These are phyloP conservation scores for Hermanozyma aechmeae DNA, from an alignment of 805 yeast genomes.

Conservation along the genomic window DNA sequence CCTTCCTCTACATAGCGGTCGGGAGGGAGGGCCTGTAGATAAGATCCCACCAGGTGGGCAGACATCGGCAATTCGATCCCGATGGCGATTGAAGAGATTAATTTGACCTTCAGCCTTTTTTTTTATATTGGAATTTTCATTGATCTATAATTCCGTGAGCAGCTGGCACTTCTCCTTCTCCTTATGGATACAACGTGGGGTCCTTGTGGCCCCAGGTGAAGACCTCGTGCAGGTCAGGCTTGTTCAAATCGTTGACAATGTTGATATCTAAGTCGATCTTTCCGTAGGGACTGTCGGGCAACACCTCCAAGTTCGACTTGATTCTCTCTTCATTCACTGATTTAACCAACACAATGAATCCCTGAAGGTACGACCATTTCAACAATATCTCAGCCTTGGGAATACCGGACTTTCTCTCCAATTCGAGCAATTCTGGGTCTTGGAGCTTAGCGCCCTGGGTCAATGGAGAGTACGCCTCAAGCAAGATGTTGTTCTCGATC, in stretches of 20 bases:
- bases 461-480: constrained; percentile 78
- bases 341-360: constrained; percentile 64
- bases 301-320: constrained; percentile 45
- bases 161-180: constrained; percentile 1
- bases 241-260: constrained; percentile 25
- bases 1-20: too few relatives aligned
- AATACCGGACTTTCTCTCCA: constrained; percentile 41
- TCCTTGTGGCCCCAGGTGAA: constrained; percentile 25
- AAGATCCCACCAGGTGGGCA: too few relatives aligned
- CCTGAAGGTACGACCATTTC: constrained; percentile 67
- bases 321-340: constrained; percentile 46
- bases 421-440: constrained; percentile 41
- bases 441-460: constrained; percentile 50
- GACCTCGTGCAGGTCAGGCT: constrained; percentile 26
- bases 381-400: constrained; percentile 56
- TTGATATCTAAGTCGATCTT: constrained; percentile 32
- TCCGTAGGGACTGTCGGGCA: constrained; percentile 21
- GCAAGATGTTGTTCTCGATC: constrained; percentile 41
- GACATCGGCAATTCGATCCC: too few relatives aligned
- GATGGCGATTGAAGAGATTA: too few relatives aligned
- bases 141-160: neutral
- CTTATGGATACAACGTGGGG: constrained; percentile 12
- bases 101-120: too few relatives aligned
- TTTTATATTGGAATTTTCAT: neutral
- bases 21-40: too few relatives aligned